phyloP scores from a whole-genome alignment of 352 stramenopile species.

The Globisporangium cederbergense region DNA sequence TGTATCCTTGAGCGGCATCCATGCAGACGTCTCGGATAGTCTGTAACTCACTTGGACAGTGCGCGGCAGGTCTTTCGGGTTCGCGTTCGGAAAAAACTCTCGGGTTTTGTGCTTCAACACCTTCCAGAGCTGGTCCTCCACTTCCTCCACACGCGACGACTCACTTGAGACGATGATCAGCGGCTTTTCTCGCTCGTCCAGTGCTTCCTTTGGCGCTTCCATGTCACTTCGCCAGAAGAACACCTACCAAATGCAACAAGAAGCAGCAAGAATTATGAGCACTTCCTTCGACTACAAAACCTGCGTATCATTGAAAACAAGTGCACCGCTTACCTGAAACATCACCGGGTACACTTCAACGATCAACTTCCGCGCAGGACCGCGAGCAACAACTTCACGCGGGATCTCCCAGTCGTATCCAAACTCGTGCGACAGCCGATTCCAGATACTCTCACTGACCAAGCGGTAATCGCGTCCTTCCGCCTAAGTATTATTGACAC shows the following conservation, averaged over 20 bases:
- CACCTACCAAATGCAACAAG: conserved; percentile 23
- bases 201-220: conserved; percentile 22
- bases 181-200: conserved; percentile 29
- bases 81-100: conserved; percentile 39
- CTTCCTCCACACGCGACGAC: conserved; percentile 31
- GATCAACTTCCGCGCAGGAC: conserved; percentile 30
- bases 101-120: conserved; percentile 26
- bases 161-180: conserved; percentile 42
- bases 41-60: conserved; percentile 55
- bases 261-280: background rate
- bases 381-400: conserved; percentile 48
- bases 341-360: conserved; percentile 71
- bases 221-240: conserved; percentile 37
- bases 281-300: background rate
- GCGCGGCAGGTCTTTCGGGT: conserved; percentile 21
- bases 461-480: conserved; percentile 62
- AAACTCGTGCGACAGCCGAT: conserved; percentile 53
- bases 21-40: conserved; percentile 30
- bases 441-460: conserved; percentile 73
- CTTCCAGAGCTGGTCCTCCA: conserved; percentile 45
- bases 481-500: conserved; percentile 22
- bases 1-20: conserved; percentile 36
- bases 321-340: conserved; percentile 39
- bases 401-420: conserved; percentile 73
- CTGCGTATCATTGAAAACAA: background rate